Evolutionary conservation across 768 basidiomycete species (phyloP), one percentile per base, ranked within the genome.

Genomic region (Tricholoma flavovirens): DNA sequence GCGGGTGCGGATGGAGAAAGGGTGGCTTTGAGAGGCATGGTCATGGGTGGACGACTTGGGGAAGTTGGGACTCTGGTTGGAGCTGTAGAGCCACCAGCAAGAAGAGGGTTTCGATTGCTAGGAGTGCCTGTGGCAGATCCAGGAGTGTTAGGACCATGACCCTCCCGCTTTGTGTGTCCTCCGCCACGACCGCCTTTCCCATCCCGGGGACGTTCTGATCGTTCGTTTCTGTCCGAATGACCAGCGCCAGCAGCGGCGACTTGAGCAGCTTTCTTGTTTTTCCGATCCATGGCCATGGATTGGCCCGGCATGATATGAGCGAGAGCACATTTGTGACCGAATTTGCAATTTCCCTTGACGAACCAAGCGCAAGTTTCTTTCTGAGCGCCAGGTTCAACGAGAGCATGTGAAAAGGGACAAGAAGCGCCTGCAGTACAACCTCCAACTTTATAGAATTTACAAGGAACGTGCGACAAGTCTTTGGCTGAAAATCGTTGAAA

Each of bases 361-460:
- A 88, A 93, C 91, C 91, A 93, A 5, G 88, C 83, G 65, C 90
- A 92, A 38, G 84, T 81, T 60, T 90, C 90, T 68, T 92, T 91
- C 59, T 83, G 83, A 45, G 82, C 82, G 3, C 91, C 88, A 26
- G 91, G 86, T 62, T 93, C 90, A 56, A 80, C 73, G 5, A 77
- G 64, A 56, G 70, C 67, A 70, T 98, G 96, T 26, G 93, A 94
- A 80, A 98, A 98, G n/a, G 92, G 93, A 70, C 96, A 98, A 2
- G 90, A 88, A 3, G 90, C 76, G 32, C 95, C 95, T 9, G 95
- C 95, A 4, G 94, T 96, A 72, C 95, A 98, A 11, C 86, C 87
- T 32, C 94, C 93, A 60, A 91, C 88, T 67, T 89, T 91, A 83
- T 86, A 97, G 82, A 98, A 98, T 75, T 96, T 91, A 77, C 96